phyloP scores from a whole-genome alignment of 2,329 filamentous ascomycete species.

The Ambrosiella beaveri region DNA sequence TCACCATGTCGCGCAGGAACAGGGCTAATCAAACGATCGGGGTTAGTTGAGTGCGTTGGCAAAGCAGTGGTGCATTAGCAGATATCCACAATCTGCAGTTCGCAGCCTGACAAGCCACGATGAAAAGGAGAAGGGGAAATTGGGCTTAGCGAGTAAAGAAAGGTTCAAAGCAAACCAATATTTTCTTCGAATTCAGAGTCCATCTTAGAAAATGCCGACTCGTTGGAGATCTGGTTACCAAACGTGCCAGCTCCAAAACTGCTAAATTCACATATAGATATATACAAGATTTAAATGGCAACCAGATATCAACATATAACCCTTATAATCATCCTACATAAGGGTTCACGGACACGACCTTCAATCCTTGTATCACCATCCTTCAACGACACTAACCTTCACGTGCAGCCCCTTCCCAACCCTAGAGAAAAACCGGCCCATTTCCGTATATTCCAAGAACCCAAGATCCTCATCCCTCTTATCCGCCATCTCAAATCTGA shows the following conservation, averaged over 20 bases:
- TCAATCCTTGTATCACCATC: slow-evolving; percentile 32
- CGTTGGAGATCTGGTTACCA: too few relatives aligned
- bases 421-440: slow-evolving; percentile 51
- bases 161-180: too few relatives aligned
- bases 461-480: slow-evolving; percentile 33
- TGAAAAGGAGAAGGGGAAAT: background rate
- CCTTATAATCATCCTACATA: background rate
- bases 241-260: too few relatives aligned
- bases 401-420: slow-evolving; percentile 58
- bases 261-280: too few relatives aligned
- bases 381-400: slow-evolving; percentile 46
- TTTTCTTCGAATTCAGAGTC: too few relatives aligned
- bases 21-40: background rate
- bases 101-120: background rate
- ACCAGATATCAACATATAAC: background rate
- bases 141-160: background rate
- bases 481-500: slow-evolving; percentile 42
- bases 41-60: background rate
- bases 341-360: background rate
- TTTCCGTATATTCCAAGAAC: slow-evolving; percentile 49
- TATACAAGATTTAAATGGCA: too few relatives aligned
- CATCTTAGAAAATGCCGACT: too few relatives aligned
- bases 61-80: background rate
- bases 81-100: background rate
- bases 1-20: background rate